Base-by-base conservation (phyloP, 768 basidiomycete genomes). In the Lactarius trivialis region DNA sequence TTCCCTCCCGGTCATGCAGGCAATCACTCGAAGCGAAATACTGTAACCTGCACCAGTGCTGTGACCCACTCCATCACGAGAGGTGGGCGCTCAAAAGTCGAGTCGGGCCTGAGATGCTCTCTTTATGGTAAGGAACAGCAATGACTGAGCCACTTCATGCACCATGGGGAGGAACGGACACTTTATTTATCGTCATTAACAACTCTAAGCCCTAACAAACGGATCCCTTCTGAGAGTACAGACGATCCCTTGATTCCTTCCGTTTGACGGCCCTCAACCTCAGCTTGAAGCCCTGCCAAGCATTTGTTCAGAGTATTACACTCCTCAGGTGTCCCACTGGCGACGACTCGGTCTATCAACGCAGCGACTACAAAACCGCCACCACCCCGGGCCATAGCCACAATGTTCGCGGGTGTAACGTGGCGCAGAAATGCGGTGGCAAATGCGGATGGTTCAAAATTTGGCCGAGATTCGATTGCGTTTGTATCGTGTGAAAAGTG, bases 331-430 rank as follows among this genome's bases (percentile, higher is more conserved):
- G 63, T 50, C 26, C 63, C 63, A 11, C 32, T 43, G 19, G 32
- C 49, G 21, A 12, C 24, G 26, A 89, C 72, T 30, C 85, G 79
- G 67, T 85, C 85, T 69, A 86, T 81, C 33, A 91, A 74, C 70
- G 88, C 90, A 0, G 85, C 84, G 2, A 93, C 78, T 17, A 93
- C 81, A 67, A 93, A 94, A 5, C 84, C 79, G 0, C 91, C 91
- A 56, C 83, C 81, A 17, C 80, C 75, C 8, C 73, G 75, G 58
- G 85, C 85, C 77, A 91, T 85, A 21, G 76, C 76, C 6, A 83
- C 65, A 2, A 79, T 77, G 24, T 74, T 73, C 12, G 84, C 81
- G 68, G 76, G 70, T 12, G 83, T 85, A 0, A 89, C 81, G 4
- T 73, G 67, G 15, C 77, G 71, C 26, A 88, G 73, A 69, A 91